phyloP scores from a whole-genome alignment of 345 rosid genomes.

The Gossypium raimondii region DNA sequence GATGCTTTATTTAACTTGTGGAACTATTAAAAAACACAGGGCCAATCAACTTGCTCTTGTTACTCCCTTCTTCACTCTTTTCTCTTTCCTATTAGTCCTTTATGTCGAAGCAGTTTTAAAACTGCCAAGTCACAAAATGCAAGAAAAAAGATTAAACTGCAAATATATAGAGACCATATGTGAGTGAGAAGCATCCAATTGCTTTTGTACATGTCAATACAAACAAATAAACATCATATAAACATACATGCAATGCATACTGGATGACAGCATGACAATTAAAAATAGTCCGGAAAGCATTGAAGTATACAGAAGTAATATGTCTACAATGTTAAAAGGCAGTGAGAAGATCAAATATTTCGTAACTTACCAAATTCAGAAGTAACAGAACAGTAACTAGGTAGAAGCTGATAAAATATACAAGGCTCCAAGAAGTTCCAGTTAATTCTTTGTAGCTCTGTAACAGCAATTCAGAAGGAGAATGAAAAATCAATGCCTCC shows the following conservation, averaged over 20 bases:
- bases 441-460: conserved; percentile 88
- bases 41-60: neutral
- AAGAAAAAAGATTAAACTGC: neutral
- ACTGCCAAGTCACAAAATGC: neutral
- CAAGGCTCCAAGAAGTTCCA: conserved; percentile 70
- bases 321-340: neutral
- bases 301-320: neutral
- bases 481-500: conserved; percentile 8
- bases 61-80: neutral
- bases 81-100: neutral
- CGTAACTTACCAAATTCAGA: conserved; percentile 73
- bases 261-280: neutral
- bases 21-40: neutral
- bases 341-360: neutral
- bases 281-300: neutral
- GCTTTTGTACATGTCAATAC: neutral
- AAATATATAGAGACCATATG: neutral
- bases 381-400: conserved; percentile 72
- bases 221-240: neutral
- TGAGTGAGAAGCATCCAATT: neutral
- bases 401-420: conserved; percentile 91
- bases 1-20: neutral
- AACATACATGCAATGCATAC: neutral
- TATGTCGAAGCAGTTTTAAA: neutral
- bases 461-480: conserved; percentile 19